Evolutionary conservation across 2,329 filamentous ascomycete species (phyloP).

Genomic region (Penicillium crustosum): DNA sequence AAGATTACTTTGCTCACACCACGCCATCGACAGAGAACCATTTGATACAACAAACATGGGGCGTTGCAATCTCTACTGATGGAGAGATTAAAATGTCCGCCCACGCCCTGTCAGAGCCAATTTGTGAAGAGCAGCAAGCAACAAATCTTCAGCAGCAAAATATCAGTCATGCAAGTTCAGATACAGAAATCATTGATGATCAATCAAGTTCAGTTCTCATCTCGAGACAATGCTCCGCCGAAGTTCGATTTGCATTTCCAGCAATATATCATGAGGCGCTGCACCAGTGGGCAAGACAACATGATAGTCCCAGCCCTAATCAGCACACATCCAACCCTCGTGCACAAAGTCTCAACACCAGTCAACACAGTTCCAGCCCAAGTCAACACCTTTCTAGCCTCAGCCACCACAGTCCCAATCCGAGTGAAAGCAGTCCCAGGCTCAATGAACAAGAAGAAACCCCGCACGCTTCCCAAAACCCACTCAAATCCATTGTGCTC

Average conservation of each 20-base stretch:
- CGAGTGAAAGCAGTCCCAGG: not conserved
- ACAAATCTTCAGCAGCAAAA: not conserved
- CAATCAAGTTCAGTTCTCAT: not conserved
- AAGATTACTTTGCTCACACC: not conserved
- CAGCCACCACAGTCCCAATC: not conserved
- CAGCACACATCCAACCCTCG: not conserved
- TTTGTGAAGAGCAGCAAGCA: not conserved
- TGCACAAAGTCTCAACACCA: not conserved
- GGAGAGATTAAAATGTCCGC: not conserved
- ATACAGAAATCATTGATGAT: not conserved
- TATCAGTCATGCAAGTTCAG: not conserved
- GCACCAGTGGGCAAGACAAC: slow-evolving; percentile 16
- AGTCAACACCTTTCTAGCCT: not conserved
- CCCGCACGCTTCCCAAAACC: not conserved
- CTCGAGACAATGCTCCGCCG: slow-evolving; percentile 12
- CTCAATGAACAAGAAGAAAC: not conserved
- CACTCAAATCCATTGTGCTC: not conserved
- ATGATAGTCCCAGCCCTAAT: not conserved
- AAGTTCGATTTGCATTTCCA: slow-evolving; percentile 22
- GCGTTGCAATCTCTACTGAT: not conserved
- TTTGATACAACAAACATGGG: not conserved
- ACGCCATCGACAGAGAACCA: not conserved
- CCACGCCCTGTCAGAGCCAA: not conserved
- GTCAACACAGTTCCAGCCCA: not conserved
- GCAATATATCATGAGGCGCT: slow-evolving; percentile 19